A percentile compares a stretch with the other conserved stretches of the same genome.
phyloP scores from a whole-genome alignment of 345 rosid genomes.

The Sonneratia caseolaris region DNA sequence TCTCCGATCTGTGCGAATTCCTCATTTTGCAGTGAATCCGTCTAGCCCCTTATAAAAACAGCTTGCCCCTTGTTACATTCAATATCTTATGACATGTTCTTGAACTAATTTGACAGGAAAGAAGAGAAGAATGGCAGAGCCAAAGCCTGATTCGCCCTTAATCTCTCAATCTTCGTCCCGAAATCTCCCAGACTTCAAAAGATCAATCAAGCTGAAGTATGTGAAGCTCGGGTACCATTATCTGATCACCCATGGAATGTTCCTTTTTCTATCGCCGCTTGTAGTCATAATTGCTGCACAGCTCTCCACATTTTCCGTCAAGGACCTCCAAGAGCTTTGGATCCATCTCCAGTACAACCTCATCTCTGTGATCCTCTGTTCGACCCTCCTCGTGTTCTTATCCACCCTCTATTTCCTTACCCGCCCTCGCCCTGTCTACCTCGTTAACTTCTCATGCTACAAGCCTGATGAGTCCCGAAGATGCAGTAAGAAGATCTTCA shows the following conservation, averaged over 20 bases:
- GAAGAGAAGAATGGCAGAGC: not conserved
- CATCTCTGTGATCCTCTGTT: constrained; percentile 2
- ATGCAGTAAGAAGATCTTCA: constrained; percentile 1
- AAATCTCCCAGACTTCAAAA: constrained; percentile 1
- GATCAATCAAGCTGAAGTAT: not conserved
- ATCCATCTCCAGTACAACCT: constrained; percentile 3
- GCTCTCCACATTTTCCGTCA: not conserved
- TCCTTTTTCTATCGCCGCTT: not conserved
- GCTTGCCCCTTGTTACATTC: not conserved
- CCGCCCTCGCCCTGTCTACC: constrained; percentile 2
- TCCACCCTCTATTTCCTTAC: constrained; percentile 2
- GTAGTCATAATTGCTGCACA: not conserved
- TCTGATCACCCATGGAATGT: not conserved
- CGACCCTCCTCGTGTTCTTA: constrained; percentile 1
- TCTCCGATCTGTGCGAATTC: too few relatives aligned
- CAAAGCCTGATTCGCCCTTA: not conserved
- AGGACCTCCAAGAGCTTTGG: not conserved
- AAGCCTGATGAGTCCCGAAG: constrained; percentile 1
- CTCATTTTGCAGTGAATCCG: not conserved
- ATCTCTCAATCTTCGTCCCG: not conserved
- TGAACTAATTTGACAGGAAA: not conserved
- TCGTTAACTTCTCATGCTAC: not conserved
- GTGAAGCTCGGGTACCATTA: constrained; percentile 2
- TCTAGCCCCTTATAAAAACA: not conserved
- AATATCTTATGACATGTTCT: not conserved